These are phyloP conservation scores for Emergomyces pasteurianus DNA, from an alignment of 2,329 filamentous ascomycete genomes.

Conservation along the genomic window DNA sequence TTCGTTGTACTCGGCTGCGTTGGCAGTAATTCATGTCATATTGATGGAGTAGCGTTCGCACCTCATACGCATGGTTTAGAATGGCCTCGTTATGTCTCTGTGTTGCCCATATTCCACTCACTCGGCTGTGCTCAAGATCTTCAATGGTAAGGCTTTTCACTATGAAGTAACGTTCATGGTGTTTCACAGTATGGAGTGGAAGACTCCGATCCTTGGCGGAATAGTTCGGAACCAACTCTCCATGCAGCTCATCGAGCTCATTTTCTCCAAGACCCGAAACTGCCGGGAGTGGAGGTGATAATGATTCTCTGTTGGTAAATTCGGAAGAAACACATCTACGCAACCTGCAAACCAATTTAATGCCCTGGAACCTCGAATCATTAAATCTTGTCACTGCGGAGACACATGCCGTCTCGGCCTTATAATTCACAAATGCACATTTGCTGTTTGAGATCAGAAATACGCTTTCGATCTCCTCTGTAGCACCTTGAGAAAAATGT, in stretches of 20 bases:
- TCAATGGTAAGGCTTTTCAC: conserved; percentile 87
- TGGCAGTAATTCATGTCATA: background rate
- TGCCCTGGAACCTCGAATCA: conserved; percentile 78
- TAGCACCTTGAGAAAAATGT: conserved; percentile 72
- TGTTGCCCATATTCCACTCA: conserved; percentile 83
- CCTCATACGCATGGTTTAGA: conserved; percentile 73
- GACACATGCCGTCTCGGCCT: conserved; percentile 61
- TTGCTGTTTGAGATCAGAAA: conserved; percentile 96
- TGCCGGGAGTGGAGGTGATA: conserved; percentile 25
- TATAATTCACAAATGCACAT: conserved; percentile 93
- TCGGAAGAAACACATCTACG: conserved; percentile 43
- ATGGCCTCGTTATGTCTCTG: conserved; percentile 84
- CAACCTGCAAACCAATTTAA: conserved; percentile 73
- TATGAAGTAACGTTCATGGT: conserved; percentile 73
- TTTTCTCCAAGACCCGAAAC: background rate
- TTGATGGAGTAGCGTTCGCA: conserved; percentile 27
- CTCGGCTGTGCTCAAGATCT: conserved; percentile 79
- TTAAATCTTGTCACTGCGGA: conserved; percentile 74
- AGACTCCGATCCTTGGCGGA: background rate
- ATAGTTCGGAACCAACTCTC: background rate
- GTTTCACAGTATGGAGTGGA: conserved; percentile 17
- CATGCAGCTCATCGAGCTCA: background rate
- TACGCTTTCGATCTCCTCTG: conserved; percentile 66
- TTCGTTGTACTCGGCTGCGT: background rate
- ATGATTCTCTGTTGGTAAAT: conserved; percentile 45